Evolutionary conservation across 2,329 filamentous ascomycete species (phyloP).

Genomic region (Eurotiales sp.): DNA sequence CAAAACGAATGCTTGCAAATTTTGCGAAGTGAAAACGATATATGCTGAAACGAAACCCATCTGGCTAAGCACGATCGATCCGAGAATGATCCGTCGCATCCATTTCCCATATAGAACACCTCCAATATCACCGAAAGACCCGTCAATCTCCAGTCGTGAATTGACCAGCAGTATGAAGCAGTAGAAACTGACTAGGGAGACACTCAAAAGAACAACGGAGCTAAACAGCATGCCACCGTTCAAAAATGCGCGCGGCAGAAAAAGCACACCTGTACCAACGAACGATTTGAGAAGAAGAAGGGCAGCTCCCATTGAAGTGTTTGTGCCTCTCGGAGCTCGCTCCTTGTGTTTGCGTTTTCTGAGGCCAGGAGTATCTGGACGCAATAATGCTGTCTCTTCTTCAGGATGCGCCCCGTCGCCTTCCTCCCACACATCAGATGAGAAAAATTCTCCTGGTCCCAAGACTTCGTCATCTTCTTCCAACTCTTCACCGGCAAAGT

Average conservation of each 20-base stretch:
- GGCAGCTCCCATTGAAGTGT: slow-evolving; percentile 73
- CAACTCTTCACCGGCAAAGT: slow-evolving; percentile 94
- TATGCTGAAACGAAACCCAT: slow-evolving; percentile 93
- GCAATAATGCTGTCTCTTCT: slow-evolving; percentile 81
- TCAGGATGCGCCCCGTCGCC: slow-evolving; percentile 68
- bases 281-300: slow-evolving; percentile 93
- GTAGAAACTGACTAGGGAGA: slow-evolving; percentile 88
- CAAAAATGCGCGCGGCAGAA: slow-evolving; percentile 58
- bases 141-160: slow-evolving; percentile 77
- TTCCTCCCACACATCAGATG: slow-evolving; percentile 65
- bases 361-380: slow-evolving; percentile 62
- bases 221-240: slow-evolving; percentile 98
- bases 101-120: slow-evolving; percentile 85
- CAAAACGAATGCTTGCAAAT: slow-evolving; percentile 88
- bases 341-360: slow-evolving; percentile 73
- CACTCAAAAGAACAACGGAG: slow-evolving; percentile 79
- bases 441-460: slow-evolving; percentile 85
- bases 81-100: slow-evolving; percentile 82
- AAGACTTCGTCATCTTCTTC: slow-evolving; percentile 94
- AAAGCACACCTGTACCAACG: slow-evolving; percentile 57
- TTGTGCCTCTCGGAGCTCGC: slow-evolving; percentile 69
- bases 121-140: slow-evolving; percentile 97
- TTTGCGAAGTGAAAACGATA: slow-evolving; percentile 94
- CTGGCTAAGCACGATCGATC: slow-evolving; percentile 91
- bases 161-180: slow-evolving; percentile 93